phyloP scores from a whole-genome alignment of 371 early-diverging fungal genomes.

The Mucor mucedo region DNA sequence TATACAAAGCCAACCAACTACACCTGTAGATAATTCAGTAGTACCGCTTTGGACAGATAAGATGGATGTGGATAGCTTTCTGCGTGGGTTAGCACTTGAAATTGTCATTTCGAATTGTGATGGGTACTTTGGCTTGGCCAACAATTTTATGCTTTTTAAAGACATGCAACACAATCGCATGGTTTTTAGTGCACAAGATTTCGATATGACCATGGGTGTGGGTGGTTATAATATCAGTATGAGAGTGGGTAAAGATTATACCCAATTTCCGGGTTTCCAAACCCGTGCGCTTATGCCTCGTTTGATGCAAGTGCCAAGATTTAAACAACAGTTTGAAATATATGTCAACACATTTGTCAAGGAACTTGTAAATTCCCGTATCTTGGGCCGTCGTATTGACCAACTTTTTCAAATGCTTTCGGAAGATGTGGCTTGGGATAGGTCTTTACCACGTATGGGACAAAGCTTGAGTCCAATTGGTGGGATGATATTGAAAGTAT shows the following conservation, averaged over 20 bases:
- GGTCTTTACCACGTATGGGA: constrained; percentile 20
- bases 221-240: constrained; percentile 13
- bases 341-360: constrained; percentile 8
- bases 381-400: constrained; percentile 23
- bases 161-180: constrained; percentile 16
- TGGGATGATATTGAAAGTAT: too few species aligned
- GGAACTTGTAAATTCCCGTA: constrained; percentile 12
- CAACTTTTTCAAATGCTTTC: constrained; percentile 12
- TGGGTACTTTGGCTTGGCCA: constrained; percentile 31
- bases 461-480: background rate
- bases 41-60: constrained; percentile 18
- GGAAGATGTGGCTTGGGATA: constrained; percentile 39
- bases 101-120: constrained; percentile 24
- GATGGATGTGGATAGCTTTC: constrained; percentile 18
- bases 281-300: constrained; percentile 32
- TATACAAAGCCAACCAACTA: constrained; percentile 13
- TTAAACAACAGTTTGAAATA: constrained; percentile 12
- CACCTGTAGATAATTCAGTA: constrained; percentile 2
- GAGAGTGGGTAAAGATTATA: constrained; percentile 30
- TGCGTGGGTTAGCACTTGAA: constrained; percentile 24
- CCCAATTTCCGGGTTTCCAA: constrained; percentile 22
- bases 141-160: constrained; percentile 42
- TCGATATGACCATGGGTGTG: constrained; percentile 37
- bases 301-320: constrained; percentile 22
- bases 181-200: constrained; percentile 35